Percentiles rank a stretch among this genome's conserved stretches.
Conservation (phyloP, 2,329 filamentous ascomycete species). For the Rhinocladiella mackenziei region DNA sequence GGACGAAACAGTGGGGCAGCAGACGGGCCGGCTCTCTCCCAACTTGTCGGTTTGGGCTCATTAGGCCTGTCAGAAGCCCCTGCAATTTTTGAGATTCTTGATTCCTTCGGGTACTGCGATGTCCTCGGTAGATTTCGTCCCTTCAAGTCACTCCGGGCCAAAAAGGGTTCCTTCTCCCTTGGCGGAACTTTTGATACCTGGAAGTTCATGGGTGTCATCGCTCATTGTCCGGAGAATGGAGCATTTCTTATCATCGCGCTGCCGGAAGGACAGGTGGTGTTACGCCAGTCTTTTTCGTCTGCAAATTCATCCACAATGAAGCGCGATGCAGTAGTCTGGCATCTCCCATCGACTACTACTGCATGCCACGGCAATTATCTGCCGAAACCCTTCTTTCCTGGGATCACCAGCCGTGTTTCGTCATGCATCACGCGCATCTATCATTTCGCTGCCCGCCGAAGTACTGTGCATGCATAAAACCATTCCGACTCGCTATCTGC, state of each 20-base stretch:
- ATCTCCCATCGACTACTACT: conserved; percentile 7
- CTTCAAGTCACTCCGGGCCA: not conserved
- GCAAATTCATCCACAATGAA: not conserved
- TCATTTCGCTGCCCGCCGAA: conserved; percentile 9
- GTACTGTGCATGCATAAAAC: conserved; percentile 22
- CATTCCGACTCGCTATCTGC: conserved; percentile 1
- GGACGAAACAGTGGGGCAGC: conserved; percentile 5
- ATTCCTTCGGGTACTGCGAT: not conserved
- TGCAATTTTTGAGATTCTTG: conserved; percentile 11
- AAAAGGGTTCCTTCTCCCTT: conserved; percentile 10
- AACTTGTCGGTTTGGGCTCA: not conserved
- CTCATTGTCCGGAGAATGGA: not conserved
- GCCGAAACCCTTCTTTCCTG: not conserved
- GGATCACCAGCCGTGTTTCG: conserved; percentile 1
- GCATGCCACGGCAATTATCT: conserved; percentile 13
- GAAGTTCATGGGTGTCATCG: not conserved
- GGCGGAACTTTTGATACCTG: conserved; percentile 15
- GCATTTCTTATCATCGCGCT: not conserved
- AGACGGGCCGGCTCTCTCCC: not conserved
- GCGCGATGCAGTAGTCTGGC: conserved; percentile 2
- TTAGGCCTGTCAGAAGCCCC: conserved; percentile 5
- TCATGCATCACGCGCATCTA: conserved; percentile 13
- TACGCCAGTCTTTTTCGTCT: too few species aligned
- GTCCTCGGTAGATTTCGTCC: not conserved
- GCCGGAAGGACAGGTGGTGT: too few species aligned